Base-by-base conservation (phyloP, 192 early-diverging fungal species). In the Podila clonocystis region DNA sequence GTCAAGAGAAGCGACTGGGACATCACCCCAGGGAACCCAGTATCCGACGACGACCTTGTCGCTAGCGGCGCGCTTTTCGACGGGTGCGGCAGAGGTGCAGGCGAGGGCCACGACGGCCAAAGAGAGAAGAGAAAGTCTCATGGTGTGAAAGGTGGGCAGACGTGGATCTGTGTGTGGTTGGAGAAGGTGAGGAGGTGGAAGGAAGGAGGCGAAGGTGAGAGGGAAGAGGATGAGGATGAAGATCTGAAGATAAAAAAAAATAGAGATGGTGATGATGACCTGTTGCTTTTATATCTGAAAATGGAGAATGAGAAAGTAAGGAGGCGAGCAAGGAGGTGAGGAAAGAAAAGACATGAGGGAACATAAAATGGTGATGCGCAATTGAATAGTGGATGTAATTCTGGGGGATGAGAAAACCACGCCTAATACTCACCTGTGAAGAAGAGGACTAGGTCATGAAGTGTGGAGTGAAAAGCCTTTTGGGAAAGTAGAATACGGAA, bases 21-120 rank as follows among this genome's bases (percentile, higher is more conserved):
- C 77, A 80, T 73, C 70, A 55, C 77, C 77, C 77, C 77, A 80
- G 24, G 77, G 77, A 29, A 80, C 77, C 77, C 77, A 80, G 77
- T 80, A 80, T 52, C 77, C 77, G 48, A 80, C 62, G 33, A 80
- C 70, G 33, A 80, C 66, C 38, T 73, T 80, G 71, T 64, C n/a
- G 15, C n/a, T 19, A 17, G 70, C 62, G 52, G 77, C 77, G 41
- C 77, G 77, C 70, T 80, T 80, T 50, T 72, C 65, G 29, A 73
- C 62, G 29, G 77, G 77, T 12, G 57, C 71, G 4, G 70, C 71
- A 26, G 65, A 64, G 58, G 67, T 70, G 31, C 59, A 26, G 62
- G 77, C 70, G 49, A 80, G 26, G 62, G 71, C 77, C 28, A 70
- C 63, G 30, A 66, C 77, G 55, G 77, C 77, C 65, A 80, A 65